A percentile compares a stretch with the other conserved stretches of the same genome.
Conservation (phyloP, 768 basidiomycete genomes). For the Suillus discolor region DNA sequence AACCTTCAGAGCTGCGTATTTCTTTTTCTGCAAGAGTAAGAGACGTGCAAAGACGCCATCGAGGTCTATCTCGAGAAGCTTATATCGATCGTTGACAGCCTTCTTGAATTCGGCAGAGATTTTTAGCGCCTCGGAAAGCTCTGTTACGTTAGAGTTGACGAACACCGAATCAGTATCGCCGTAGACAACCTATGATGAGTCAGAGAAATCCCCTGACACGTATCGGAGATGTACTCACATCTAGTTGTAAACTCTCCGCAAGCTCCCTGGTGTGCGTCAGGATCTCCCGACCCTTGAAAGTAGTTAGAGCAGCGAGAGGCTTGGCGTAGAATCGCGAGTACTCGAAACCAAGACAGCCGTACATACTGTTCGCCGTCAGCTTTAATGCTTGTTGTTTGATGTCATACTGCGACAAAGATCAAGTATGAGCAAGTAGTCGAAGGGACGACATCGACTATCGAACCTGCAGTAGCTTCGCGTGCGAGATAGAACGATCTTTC, state of each 20-base stretch:
- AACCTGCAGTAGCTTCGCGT: constrained; percentile 84
- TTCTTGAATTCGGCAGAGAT: constrained; percentile 95
- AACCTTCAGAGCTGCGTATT: constrained; percentile 96
- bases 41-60: constrained; percentile 94
- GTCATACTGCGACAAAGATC: constrained; percentile 64
- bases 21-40: constrained; percentile 96
- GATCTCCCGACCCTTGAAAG: constrained; percentile 97
- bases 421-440: constrained; percentile 4
- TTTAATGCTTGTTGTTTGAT: constrained; percentile 97
- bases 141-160: constrained; percentile 92
- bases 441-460: constrained; percentile 11
- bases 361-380: constrained; percentile 99
- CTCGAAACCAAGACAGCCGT: constrained; percentile 98
- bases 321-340: constrained; percentile 96
- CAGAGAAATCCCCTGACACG: background rate
- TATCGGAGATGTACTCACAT: constrained; percentile 56
- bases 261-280: constrained; percentile 90
- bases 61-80: constrained; percentile 93
- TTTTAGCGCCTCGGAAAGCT: constrained; percentile 85
- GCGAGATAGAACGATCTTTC: constrained; percentile 80
- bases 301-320: constrained; percentile 95
- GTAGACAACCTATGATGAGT: constrained; percentile 79
- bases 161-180: constrained; percentile 99
- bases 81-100: constrained; percentile 94
- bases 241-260: constrained; percentile 86